These are phyloP conservation scores for Coemansia interrupta DNA, from an alignment of 192 early-diverging fungal genomes.

Conservation along the genomic window DNA sequence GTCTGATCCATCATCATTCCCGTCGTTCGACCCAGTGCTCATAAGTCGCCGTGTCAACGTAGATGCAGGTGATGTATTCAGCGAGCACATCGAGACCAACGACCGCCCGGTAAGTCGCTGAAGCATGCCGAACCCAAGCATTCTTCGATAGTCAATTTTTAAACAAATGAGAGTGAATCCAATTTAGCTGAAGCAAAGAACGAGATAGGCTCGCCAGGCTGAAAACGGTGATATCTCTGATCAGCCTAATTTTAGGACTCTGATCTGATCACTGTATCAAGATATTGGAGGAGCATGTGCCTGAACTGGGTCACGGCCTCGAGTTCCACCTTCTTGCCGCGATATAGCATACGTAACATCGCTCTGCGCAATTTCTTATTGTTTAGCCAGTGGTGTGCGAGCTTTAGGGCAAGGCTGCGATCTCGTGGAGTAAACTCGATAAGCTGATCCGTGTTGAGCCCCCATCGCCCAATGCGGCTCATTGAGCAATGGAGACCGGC, in stretches of 20 bases:
- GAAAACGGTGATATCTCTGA: neutral
- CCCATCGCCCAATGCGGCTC: conserved; percentile 26
- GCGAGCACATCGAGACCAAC: neutral
- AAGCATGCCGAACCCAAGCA: conserved; percentile 1
- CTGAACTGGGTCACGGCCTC: conserved; percentile 34
- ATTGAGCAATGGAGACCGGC: conserved; percentile 34
- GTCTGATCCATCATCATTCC: neutral
- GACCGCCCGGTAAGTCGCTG: neutral
- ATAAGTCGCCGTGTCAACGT: neutral
- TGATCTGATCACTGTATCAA: conserved; percentile 1
- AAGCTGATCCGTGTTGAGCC: conserved; percentile 19
- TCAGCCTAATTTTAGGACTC: neutral
- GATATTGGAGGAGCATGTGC: conserved; percentile 20
- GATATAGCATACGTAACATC: conserved; percentile 35
- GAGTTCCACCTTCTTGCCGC: conserved; percentile 45
- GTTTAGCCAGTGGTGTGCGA: conserved; percentile 22
- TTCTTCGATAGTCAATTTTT: neutral
- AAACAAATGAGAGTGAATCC: neutral
- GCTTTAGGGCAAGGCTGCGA: conserved; percentile 22
- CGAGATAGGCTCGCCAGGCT: neutral
- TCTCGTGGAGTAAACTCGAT: conserved; percentile 34
- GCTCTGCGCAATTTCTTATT: conserved; percentile 13
- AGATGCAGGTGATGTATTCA: neutral
- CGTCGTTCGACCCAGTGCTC: neutral
- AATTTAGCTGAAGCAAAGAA: neutral